Base-by-base conservation (phyloP, 208 protist genomes). In the Paratrypanosoma confusum region DNA sequence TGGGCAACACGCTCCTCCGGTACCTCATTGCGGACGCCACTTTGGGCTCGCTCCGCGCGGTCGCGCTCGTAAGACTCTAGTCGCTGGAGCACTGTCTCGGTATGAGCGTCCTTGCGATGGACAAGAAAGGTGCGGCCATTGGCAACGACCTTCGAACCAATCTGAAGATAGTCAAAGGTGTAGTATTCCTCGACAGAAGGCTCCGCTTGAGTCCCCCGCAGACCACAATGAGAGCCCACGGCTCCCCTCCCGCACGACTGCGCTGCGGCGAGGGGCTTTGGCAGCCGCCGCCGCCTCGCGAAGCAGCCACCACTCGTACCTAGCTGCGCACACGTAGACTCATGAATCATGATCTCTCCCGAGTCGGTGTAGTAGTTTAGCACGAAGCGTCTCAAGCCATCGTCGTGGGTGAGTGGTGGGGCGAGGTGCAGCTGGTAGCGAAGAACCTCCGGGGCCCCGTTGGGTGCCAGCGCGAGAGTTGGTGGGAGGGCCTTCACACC, bases 321-420 rank as follows among this genome's bases (percentile, higher is more conserved):
- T 11, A 67, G 66, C 38, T 81, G 88, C 36, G 60, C 59, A 6
- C 70, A 31, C 13, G 54, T 43, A 13, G 66, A 72, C 53, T 93
- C 84, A 51, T 80, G 62, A 53, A 92, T 60, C 54, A 71, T 75
- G 17, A 92, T 49, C 57, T 94, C 91, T 41, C 90, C 69, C 48
- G 95, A 88, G 6, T 86, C 81, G 11, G 77, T 83, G 73, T 88
- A 83, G 61, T 70, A 90, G 21, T 71, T 76, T 4, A 93, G 62
- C 7, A 69, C 72, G 51, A 88, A 93, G 24, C 71, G 76, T 5
- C 84, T 71, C 37, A 55, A 44, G 34, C 57, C 46, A 35, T 90
- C 75, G 39, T 67, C 72, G 28, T 54, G 34, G 17, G 59, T 49
- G 25, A 35, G 60, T 0, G 84, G 84, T 14, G 56, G 48, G 14